Conservation (phyloP, 176 grass and related monocot genomes). For the Cocos nucifera region DNA sequence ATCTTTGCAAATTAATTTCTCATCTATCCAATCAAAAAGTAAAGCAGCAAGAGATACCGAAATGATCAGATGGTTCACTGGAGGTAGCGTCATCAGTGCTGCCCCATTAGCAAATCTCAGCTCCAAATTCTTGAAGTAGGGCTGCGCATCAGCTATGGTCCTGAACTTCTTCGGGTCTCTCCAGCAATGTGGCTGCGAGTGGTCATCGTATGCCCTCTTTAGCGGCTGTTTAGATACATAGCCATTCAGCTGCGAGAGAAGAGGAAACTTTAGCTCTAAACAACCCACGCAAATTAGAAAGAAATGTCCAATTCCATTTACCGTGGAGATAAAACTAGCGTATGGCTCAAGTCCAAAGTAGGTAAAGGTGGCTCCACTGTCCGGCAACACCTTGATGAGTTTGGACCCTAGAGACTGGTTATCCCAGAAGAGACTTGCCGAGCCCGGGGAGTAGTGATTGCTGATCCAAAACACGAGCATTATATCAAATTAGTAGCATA, state of each 20-base stretch:
- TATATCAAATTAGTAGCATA: no score
- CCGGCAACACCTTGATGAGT: constrained; percentile 73
- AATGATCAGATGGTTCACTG: constrained; percentile 83
- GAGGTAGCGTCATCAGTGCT: constrained; percentile 56
- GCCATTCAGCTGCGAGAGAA: constrained; percentile 46
- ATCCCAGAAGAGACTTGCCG: constrained; percentile 49
- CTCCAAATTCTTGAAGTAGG: constrained; percentile 64
- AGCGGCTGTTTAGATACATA: constrained; percentile 41
- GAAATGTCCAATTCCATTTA: constrained; percentile 4
- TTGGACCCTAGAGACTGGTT: constrained; percentile 23
- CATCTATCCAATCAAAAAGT: neutral
- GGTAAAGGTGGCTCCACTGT: constrained; percentile 86
- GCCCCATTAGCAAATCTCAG: constrained; percentile 62
- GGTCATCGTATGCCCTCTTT: constrained; percentile 40
- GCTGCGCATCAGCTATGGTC: constrained; percentile 55
- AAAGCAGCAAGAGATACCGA: constrained; percentile 35
- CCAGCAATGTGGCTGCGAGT: constrained; percentile 62
- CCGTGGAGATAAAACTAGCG: constrained; percentile 67
- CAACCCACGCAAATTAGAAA: no score
- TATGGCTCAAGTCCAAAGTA: constrained; percentile 64
- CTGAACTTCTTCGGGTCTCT: constrained; percentile 72
- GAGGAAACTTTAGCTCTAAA: no score
- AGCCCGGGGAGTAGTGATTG: constrained; percentile 81
- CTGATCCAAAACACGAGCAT: constrained; percentile 20
- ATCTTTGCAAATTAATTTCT: no score